phyloP scores from a whole-genome alignment of 2,329 filamentous ascomycete genomes.

The Epichloe amarillans region DNA sequence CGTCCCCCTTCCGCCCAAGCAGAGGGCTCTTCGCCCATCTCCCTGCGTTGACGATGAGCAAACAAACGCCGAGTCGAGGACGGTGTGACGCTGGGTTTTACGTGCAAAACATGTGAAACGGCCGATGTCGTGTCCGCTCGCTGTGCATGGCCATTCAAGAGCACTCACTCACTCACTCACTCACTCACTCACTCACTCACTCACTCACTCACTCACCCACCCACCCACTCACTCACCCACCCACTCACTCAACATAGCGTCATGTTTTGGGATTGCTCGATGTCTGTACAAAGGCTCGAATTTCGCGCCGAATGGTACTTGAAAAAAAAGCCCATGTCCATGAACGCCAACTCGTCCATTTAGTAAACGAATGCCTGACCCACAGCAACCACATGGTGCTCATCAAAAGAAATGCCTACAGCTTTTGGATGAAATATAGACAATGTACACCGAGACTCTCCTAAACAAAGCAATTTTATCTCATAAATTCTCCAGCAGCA shows the following conservation, averaged over 20 bases:
- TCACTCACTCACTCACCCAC: neutral
- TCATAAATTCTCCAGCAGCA: constrained; percentile 46
- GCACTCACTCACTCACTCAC: neutral
- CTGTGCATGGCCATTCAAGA: neutral
- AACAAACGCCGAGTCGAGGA: neutral
- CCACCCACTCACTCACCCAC: neutral
- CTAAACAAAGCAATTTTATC: constrained; percentile 11
- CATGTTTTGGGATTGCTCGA: no score
- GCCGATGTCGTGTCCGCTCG: neutral
- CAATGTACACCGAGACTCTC: neutral
- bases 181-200: neutral
- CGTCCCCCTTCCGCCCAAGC: no score
- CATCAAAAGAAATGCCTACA: neutral
- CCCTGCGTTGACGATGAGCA: neutral
- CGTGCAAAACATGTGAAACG: neutral
- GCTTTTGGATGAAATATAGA: neutral
- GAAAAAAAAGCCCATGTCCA: neutral
- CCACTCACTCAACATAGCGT: no score
- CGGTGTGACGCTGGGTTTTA: neutral
- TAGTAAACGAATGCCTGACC: neutral
- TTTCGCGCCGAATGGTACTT: neutral
- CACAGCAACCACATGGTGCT: neutral
- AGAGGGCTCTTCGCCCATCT: no score
- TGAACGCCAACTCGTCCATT: constrained; percentile 4
- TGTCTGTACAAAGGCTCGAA: neutral